Evolutionary conservation across 208 protist species (phyloP).

Genomic region (Acanthamoeba quina): DNA sequence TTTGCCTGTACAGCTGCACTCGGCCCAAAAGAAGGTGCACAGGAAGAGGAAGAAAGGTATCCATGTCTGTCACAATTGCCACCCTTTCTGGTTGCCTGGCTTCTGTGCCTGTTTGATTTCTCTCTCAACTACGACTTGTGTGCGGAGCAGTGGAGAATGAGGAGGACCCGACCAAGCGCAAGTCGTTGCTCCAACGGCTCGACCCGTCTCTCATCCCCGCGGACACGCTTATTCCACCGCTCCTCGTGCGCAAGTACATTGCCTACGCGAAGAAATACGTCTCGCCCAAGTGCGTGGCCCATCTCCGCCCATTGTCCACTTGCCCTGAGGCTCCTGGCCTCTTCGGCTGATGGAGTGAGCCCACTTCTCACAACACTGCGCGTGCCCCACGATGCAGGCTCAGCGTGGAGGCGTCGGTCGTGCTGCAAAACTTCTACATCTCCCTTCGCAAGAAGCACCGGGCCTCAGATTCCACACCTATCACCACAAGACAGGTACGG

Average conservation of each 20-base stretch:
- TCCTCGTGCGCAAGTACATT: slow-evolving; percentile 91
- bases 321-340: background rate
- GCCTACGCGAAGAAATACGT: slow-evolving; percentile 91
- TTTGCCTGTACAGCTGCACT: slow-evolving; percentile 55
- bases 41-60: slow-evolving; percentile 66
- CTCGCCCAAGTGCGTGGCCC: slow-evolving; percentile 78
- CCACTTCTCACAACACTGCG: no score
- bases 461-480: slow-evolving; percentile 85
- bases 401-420: slow-evolving; percentile 75
- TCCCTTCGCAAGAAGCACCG: slow-evolving; percentile 81
- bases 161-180: background rate
- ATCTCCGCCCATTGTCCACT: background rate
- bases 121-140: background rate
- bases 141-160: background rate
- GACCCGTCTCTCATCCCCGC: slow-evolving; percentile 2
- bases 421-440: slow-evolving; percentile 89
- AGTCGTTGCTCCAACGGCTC: slow-evolving; percentile 8
- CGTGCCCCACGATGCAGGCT: slow-evolving; percentile 56
- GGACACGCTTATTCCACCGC: slow-evolving; percentile 58
- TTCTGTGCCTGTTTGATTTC: background rate
- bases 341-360: no score
- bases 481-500: slow-evolving; percentile 88
- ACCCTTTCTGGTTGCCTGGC: background rate
- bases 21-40: slow-evolving; percentile 37
- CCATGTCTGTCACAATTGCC: no score